Evolutionary conservation across 192 early-diverging fungal species (phyloP).

Genomic region (Podila clonocystis): DNA sequence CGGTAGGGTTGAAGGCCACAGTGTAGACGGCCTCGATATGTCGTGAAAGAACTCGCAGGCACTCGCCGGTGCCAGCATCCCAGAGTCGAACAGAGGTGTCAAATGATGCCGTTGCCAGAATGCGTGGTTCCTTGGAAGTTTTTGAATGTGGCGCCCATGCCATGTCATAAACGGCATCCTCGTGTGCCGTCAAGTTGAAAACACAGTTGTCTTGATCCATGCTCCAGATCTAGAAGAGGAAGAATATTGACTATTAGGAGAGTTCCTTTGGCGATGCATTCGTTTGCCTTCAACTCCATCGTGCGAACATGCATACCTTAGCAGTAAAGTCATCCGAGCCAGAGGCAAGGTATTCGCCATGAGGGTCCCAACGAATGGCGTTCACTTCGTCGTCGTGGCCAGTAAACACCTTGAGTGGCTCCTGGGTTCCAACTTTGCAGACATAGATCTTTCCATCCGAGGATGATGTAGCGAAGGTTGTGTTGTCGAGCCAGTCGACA

Average conservation of each 20-base stretch:
- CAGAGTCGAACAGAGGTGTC: conserved; percentile 87
- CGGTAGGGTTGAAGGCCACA: conserved; percentile 82
- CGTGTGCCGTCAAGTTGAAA: conserved; percentile 72
- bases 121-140: conserved; percentile 53
- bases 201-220: conserved; percentile 64
- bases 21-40: conserved; percentile 79
- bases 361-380: conserved; percentile 78
- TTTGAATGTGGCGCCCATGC: conserved; percentile 81
- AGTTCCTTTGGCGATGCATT: not conserved
- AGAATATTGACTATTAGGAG: not conserved
- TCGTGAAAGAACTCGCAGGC: conserved; percentile 72
- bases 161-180: conserved; percentile 80
- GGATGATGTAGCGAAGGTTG: conserved; percentile 90
- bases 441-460: conserved; percentile 84
- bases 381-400: conserved; percentile 89
- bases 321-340: conserved; percentile 83
- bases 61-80: conserved; percentile 78
- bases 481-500: conserved; percentile 93
- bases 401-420: conserved; percentile 76
- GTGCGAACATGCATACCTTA: conserved; percentile 50
- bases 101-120: conserved; percentile 81
- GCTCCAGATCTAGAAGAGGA: conserved; percentile 65
- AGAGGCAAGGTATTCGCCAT: conserved; percentile 73
- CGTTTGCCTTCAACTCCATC: not conserved
- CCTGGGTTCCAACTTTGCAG: conserved; percentile 73